These are phyloP conservation scores for Pythium plurisporium DNA, from an alignment of 352 stramenopile genomes.

Conservation along the genomic window DNA sequence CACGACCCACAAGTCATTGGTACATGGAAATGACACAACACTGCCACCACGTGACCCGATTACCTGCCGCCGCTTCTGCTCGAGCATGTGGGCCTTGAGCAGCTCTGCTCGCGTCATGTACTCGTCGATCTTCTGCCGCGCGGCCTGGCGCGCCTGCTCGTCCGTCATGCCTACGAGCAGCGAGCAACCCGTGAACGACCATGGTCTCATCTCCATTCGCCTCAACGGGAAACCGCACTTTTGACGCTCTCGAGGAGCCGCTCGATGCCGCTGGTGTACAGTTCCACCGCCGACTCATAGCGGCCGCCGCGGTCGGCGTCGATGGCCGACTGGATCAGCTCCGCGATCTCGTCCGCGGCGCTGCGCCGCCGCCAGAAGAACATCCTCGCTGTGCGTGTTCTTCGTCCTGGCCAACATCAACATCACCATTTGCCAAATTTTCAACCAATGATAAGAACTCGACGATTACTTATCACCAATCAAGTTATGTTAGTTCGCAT, in stretches of 20 bases:
- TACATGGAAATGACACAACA: too few relatives aligned
- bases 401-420: conserved; percentile 10
- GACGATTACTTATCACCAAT: not conserved
- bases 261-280: conserved; percentile 75
- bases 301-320: conserved; percentile 42
- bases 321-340: conserved; percentile 49
- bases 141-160: conserved; percentile 29
- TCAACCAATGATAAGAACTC: conserved; percentile 15
- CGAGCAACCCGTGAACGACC: not conserved
- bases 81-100: conserved; percentile 36
- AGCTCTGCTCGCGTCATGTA: conserved; percentile 78
- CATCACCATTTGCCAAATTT: conserved; percentile 1
- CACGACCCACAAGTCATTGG: too few relatives aligned
- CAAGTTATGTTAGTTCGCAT: too few relatives aligned
- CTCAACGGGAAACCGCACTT: conserved; percentile 24
- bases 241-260: conserved; percentile 60
- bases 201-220: not conserved
- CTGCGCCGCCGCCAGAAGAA: conserved; percentile 36
- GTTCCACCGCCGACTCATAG: conserved; percentile 49
- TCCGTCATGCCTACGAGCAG: conserved; percentile 8
- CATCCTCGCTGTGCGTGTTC: conserved; percentile 25
- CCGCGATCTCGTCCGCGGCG: conserved; percentile 40
- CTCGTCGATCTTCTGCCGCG: conserved; percentile 59
- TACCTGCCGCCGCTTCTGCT: conserved; percentile 17
- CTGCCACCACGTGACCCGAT: too few relatives aligned